Base-by-base conservation (phyloP, 1,284 basidiomycete genomes). In the Nidula niveotomentosa region DNA sequence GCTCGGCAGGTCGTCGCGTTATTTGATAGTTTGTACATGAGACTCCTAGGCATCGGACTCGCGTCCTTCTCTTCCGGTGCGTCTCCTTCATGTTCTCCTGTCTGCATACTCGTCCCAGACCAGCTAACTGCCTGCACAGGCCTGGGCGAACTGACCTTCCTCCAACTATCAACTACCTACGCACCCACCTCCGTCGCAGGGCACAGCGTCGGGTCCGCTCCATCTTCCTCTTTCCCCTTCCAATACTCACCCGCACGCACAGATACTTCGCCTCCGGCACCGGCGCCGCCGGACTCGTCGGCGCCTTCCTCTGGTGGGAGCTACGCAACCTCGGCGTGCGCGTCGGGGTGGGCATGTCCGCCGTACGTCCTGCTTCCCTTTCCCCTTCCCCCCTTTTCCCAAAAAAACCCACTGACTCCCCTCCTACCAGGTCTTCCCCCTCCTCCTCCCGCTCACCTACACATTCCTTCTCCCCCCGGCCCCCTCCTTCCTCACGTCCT, bases 241-340 rank as follows among this genome's bases (percentile, higher is more conserved):
- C 23, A 2, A 23, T 23, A 23, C 23, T 23, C 23, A 23, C 23
- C 23, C 23, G 2, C 23, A 23, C n/a, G n/a, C 23, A 2, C 49
- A 91, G 88, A 1, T 92, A 91, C 63, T 96, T 94, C 70, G 88
- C 93, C 3, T 90, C 90, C 7, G 96, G 96, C 0, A 99, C 96
- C 0, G 96, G 96, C 1, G 94, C 91, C 1, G 96, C 96, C 0
- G 96, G 96, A 0, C 81, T 98, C 4, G 89, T 91, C 0, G 97
- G 96, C 5, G 95, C 96, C 0, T 89, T 90, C 41, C 69, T 97
- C 6, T 99, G 96, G 96, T 98, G 96, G 96, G 79, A 94, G 60
- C 76, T 98, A 1, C 80, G 97, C 36, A 85, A 86, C 0, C 72
- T 97, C 1, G 96, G 96, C 10, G 93, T 99, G 6, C 82, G 85